A percentile compares a stretch with the other conserved stretches of the same genome.
Conservation (phyloP, 805 yeast genomes). For the Metschnikowia kunwiensis region DNA sequence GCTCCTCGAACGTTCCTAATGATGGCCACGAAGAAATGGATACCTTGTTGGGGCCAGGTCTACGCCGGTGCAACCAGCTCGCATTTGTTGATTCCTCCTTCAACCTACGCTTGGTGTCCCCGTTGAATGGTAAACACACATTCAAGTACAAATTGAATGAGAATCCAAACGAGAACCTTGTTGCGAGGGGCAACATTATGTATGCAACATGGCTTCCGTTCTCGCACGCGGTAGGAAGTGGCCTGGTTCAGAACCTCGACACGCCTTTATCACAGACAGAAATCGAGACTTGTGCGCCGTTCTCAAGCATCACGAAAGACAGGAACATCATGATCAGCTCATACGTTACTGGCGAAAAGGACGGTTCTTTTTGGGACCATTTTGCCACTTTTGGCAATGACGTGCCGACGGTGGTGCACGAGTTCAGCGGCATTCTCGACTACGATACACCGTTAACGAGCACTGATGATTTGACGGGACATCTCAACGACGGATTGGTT, state of each 20-base stretch:
- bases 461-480: constrained; percentile 9
- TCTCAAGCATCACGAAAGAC: constrained; percentile 30
- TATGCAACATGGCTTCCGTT: constrained; percentile 10
- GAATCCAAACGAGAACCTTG: neutral
- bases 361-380: constrained; percentile 18
- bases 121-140: constrained; percentile 37
- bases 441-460: constrained; percentile 2
- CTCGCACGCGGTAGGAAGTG: neutral
- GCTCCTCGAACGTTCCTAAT: constrained; percentile 12
- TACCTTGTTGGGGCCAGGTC: neutral
- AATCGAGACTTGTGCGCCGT: constrained; percentile 51
- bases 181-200: neutral
- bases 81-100: constrained; percentile 32
- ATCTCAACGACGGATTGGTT: constrained; percentile 13
- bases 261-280: constrained; percentile 50
- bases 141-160: constrained; percentile 43
- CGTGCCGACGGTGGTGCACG: constrained; percentile 16
- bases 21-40: neutral
- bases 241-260: constrained; percentile 4
- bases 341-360: constrained; percentile 20
- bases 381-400: constrained; percentile 28
- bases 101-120: constrained; percentile 32
- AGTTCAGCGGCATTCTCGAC: constrained; percentile 3
- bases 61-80: constrained; percentile 22
- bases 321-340: constrained; percentile 31